Percentiles rank a stretch among this genome's conserved stretches.
phyloP scores from a whole-genome alignment of 2,329 filamentous ascomycete genomes.

The Knufia petricola region DNA sequence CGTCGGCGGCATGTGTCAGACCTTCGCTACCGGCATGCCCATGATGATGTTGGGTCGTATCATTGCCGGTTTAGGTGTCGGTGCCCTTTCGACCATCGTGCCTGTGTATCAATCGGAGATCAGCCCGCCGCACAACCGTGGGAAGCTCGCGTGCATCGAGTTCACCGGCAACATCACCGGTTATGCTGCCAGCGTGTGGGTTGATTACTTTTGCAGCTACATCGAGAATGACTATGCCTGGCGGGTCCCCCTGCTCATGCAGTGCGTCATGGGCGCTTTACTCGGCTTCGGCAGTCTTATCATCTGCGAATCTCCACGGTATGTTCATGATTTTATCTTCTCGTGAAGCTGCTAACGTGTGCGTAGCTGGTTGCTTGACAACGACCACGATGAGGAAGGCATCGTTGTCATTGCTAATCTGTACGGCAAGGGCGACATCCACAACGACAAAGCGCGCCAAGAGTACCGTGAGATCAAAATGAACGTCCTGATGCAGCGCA shows the following conservation, averaged over 20 bases:
- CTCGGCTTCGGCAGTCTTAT: constrained; percentile 77
- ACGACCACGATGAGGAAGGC: constrained; percentile 95
- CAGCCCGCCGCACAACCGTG: constrained; percentile 89
- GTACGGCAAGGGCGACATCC: constrained; percentile 90
- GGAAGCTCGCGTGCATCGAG: constrained; percentile 93
- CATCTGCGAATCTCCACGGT: constrained; percentile 95
- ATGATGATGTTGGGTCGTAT: constrained; percentile 83
- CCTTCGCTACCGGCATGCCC: constrained; percentile 68
- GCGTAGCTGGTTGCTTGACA: constrained; percentile 87
- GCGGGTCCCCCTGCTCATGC: constrained; percentile 81
- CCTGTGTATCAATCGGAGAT: constrained; percentile 93
- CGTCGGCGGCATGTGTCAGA: constrained; percentile 74
- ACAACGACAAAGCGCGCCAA: constrained; percentile 81
- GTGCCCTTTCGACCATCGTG: constrained; percentile 82
- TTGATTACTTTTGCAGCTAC: constrained; percentile 92
- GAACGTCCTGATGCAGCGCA: constrained; percentile 83
- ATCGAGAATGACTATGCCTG: constrained; percentile 80
- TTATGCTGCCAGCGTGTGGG: constrained; percentile 95
- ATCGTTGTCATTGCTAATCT: constrained; percentile 97
- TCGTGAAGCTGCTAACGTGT: constrained; percentile 3
- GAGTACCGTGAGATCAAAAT: constrained; percentile 99
- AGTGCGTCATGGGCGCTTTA: constrained; percentile 86
- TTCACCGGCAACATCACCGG: constrained; percentile 96
- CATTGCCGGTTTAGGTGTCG: constrained; percentile 75
- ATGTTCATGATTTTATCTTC: constrained; percentile 22